These are phyloP conservation scores for Lotus japonicus DNA, from an alignment of 306 rosid genomes.

Conservation along the genomic window DNA sequence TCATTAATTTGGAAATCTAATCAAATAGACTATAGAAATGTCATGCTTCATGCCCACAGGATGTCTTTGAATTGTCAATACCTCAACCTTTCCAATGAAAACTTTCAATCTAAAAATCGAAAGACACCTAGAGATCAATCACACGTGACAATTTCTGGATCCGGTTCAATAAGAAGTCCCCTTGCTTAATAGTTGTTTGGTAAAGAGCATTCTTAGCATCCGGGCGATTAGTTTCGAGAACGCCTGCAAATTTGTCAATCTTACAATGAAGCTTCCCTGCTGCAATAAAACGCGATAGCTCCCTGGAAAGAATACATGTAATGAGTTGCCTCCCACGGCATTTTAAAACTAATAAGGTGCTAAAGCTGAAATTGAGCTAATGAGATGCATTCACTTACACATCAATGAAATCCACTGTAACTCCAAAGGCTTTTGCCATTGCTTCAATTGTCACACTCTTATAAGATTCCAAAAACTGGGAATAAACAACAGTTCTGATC, in stretches of 20 bases:
- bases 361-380: background rate
- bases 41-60: constrained; percentile 2
- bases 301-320: constrained; percentile 52
- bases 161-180: constrained; percentile 90
- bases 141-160: constrained; percentile 94
- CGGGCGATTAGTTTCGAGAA: constrained; percentile 88
- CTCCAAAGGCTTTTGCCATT: constrained; percentile 98
- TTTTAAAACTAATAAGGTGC: background rate
- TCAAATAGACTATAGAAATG: background rate
- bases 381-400: constrained; percentile 47
- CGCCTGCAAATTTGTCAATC: constrained; percentile 94
- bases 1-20: constrained; percentile 11
- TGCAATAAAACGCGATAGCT: constrained; percentile 90
- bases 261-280: constrained; percentile 97
- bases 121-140: constrained; percentile 49
- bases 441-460: constrained; percentile 96
- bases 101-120: background rate
- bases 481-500: constrained; percentile 76
- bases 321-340: background rate
- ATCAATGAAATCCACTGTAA: constrained; percentile 89
- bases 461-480: constrained; percentile 94
- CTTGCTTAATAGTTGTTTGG: constrained; percentile 96
- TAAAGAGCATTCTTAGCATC: constrained; percentile 95
- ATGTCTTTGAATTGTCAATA: constrained; percentile 2
- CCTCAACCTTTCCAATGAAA: constrained; percentile 10